These are phyloP conservation scores for Pistacia vera DNA, from an alignment of 345 rosid species.

Conservation along the genomic window DNA sequence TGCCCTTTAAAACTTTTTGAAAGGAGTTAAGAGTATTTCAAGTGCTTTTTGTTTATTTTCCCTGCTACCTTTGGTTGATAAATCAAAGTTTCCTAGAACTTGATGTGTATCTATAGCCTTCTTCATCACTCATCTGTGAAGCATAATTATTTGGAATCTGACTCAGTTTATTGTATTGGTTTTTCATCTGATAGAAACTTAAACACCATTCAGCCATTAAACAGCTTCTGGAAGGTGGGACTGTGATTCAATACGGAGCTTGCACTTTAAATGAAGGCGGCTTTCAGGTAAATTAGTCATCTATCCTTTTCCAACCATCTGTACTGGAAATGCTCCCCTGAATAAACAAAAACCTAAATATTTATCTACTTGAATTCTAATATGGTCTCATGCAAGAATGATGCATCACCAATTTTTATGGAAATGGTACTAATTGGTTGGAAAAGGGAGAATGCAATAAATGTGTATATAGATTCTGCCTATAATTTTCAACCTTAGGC, in stretches of 20 bases:
- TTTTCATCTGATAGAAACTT: conserved; percentile 57
- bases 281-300: conserved; percentile 69
- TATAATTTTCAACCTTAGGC: background rate
- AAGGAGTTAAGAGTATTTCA: no score
- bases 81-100: background rate
- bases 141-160: background rate
- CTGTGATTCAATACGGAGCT: conserved; percentile 91
- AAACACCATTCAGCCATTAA: conserved; percentile 94
- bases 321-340: background rate
- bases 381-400: background rate
- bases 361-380: background rate
- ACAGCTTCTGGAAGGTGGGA: conserved; percentile 83
- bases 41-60: no score
- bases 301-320: background rate
- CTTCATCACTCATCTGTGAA: conserved; percentile 2
- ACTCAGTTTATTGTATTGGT: conserved; percentile 1
- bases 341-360: background rate
- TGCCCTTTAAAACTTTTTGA: no score
- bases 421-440: background rate
- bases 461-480: background rate
- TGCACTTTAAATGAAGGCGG: conserved; percentile 98
- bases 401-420: background rate
- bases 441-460: background rate
- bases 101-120: background rate
- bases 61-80: background rate